Evolutionary conservation across 768 basidiomycete genomes (phyloP), one percentile per base, ranked within the genome.

Genomic region (Suillus alpinus): DNA sequence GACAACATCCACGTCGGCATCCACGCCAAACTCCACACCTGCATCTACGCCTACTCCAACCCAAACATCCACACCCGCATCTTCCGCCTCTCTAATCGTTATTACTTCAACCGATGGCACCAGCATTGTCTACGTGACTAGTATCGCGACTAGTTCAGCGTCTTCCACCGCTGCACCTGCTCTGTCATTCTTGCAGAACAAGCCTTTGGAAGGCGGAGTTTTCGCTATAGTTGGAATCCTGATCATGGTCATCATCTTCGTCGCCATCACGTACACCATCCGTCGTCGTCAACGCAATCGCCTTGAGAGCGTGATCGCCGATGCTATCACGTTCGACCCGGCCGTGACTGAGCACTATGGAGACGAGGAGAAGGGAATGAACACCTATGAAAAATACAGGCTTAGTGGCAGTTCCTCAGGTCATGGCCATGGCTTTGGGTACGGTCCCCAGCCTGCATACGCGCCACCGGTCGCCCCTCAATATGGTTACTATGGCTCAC

Each of bases 101-200:
- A 58, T 62, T 39, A 52, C 67, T 13, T 60, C 67, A 16, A 62
- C 75, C 41, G 72, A 72, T 3, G 70, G 69, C 6, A 67, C 65
- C 26, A 53, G 41, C 23, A 43, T 71, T 44, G 62, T 75, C n/a
- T 68, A 74, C 41, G 71, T 79, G 32, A 67, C 73, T 36, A 71
- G 73, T 13, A 60, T 70, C 6, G 57, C 69, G 52, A 47, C 76
- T 4, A 68, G 71, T 39, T 12, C 71, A 1, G 41, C 72, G 34
- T 62, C 77, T 18, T 31, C 67, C 6, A 63, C 70, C 0, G 34
- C 64, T 23, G 18, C 73, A 2, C 52, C 68, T 16, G 43, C 69
- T n/a, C 66, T 71, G 9, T 66, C 78, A 12, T 91, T 92, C 74
- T 68, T 91, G 40, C 72, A 84, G 60, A 87, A 91, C 72, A 88